Evolutionary conservation across 441 rosid genomes (phyloP).

Genomic region (Erodium trifolium): DNA sequence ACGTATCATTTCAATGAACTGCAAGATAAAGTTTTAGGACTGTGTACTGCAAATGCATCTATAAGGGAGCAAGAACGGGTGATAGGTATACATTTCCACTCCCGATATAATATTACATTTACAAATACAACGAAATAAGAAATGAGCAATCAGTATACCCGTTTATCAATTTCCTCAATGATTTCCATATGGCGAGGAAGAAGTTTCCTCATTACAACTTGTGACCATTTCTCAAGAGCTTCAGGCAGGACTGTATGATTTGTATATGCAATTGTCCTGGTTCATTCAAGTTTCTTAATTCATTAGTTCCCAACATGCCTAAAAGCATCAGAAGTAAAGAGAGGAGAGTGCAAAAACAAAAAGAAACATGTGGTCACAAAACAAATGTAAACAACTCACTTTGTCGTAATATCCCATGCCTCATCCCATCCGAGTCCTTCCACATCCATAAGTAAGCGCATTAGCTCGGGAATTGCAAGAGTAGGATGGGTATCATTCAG

Average conservation of each 20-base stretch:
- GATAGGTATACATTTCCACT: background rate
- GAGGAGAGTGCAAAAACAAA: background rate
- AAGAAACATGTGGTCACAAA: slow-evolving; percentile 1
- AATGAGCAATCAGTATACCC: slow-evolving; percentile 40
- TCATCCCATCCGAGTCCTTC: slow-evolving; percentile 98
- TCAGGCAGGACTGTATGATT: slow-evolving; percentile 99
- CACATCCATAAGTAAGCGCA: slow-evolving; percentile 83
- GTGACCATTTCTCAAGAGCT: slow-evolving; percentile 99
- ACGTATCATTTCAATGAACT: slow-evolving; percentile 63
- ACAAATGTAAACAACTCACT: slow-evolving; percentile 29
- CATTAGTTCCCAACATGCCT: slow-evolving; percentile 14
- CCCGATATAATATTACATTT: slow-evolving; percentile 13
- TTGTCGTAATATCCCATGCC: slow-evolving; percentile 88
- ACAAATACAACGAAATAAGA: slow-evolving; percentile 12
- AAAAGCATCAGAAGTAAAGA: slow-evolving; percentile 14
- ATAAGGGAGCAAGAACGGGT: background rate
- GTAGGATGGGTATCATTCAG: slow-evolving; percentile 98
- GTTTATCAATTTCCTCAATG: slow-evolving; percentile 83
- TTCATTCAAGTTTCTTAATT: slow-evolving; percentile 18
- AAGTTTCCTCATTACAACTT: slow-evolving; percentile 86
- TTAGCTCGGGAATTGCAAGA: slow-evolving; percentile 95
- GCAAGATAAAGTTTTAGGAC: slow-evolving; percentile 19
- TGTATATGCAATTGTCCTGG: slow-evolving; percentile 91
- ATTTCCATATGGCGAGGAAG: slow-evolving; percentile 99
- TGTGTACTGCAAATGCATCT: background rate